Evolutionary conservation across 306 rosid genomes (phyloP).

Genomic region (Trifolium pratense): DNA sequence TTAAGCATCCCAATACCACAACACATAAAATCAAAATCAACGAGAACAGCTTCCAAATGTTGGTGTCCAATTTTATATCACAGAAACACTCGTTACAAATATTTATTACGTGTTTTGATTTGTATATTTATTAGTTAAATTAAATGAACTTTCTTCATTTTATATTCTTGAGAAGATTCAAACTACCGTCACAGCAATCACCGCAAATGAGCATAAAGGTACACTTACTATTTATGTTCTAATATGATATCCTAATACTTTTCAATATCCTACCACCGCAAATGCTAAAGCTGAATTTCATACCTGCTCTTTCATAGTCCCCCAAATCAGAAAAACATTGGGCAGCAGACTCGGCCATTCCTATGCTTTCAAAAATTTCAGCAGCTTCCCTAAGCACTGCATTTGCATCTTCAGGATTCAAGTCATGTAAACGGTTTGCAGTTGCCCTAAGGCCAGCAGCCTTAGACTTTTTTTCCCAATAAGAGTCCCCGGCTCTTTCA

Average conservation of each 20-base stretch:
- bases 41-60: too few relatives aligned
- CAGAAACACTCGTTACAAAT: too few relatives aligned
- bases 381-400: constrained; percentile 80
- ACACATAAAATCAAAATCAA: too few relatives aligned
- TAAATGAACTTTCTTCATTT: too few relatives aligned
- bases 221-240: not conserved
- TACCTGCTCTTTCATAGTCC: constrained; percentile 73
- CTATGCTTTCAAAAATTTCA: constrained; percentile 65
- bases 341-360: constrained; percentile 66
- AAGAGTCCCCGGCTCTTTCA: constrained; percentile 69
- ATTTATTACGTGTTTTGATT: too few relatives aligned
- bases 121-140: too few relatives aligned
- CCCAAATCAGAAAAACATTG: constrained; percentile 70
- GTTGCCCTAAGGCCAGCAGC: constrained; percentile 69
- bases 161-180: too few relatives aligned
- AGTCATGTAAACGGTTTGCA: constrained; percentile 54
- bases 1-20: too few relatives aligned
- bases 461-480: constrained; percentile 76
- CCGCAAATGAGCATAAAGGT: not conserved
- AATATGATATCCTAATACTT: not conserved
- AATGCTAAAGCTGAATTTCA: constrained; percentile 15
- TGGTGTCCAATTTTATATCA: too few relatives aligned
- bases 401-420: constrained; percentile 57
- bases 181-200: too few relatives aligned
- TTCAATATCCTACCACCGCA: too few relatives aligned